Conservation (phyloP, 2,329 filamentous ascomycete genomes). For the Diaporthe aspalathi region DNA sequence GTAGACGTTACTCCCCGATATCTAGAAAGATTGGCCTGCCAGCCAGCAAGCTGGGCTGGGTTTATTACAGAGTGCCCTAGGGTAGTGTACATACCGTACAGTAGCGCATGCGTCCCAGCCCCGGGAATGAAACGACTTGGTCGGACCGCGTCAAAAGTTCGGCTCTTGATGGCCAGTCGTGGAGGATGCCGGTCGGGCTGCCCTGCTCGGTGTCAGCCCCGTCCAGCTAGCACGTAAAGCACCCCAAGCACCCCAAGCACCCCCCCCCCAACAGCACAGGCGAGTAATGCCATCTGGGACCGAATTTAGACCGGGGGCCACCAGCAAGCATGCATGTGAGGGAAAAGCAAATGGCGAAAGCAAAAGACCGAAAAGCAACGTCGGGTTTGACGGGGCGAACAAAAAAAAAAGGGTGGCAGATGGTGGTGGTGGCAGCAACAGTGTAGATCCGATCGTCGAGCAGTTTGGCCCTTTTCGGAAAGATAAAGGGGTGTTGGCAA, state of each 20-base stretch:
- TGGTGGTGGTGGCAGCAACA: neutral
- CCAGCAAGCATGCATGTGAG: neutral
- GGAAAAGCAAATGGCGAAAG: constrained; percentile 1
- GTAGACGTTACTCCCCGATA: neutral
- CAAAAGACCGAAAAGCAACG: constrained; percentile 5
- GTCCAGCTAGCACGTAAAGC: too few species aligned
- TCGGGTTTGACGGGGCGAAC: too few species aligned
- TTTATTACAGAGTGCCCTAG: too few species aligned
- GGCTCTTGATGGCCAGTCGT: constrained; percentile 14
- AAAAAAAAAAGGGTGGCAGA: too few species aligned
- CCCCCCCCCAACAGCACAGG: too few species aligned
- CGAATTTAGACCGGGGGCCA: neutral
- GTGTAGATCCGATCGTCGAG: constrained; percentile 2
- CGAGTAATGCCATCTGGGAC: constrained; percentile 8
- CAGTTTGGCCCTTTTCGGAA: neutral
- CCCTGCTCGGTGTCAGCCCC: constrained; percentile 5
- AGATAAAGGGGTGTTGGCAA: constrained; percentile 19
- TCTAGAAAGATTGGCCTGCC: neutral
- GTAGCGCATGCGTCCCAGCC: neutral
- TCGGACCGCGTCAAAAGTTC: constrained; percentile 19
- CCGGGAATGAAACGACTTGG: constrained; percentile 12
- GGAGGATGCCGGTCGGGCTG: constrained; percentile 6
- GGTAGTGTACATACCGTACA: too few species aligned
- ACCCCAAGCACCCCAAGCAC: too few species aligned
- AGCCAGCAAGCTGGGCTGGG: too few species aligned